Conservation (phyloP, 148 eudicot genomes). For the Silene uniflora region DNA sequence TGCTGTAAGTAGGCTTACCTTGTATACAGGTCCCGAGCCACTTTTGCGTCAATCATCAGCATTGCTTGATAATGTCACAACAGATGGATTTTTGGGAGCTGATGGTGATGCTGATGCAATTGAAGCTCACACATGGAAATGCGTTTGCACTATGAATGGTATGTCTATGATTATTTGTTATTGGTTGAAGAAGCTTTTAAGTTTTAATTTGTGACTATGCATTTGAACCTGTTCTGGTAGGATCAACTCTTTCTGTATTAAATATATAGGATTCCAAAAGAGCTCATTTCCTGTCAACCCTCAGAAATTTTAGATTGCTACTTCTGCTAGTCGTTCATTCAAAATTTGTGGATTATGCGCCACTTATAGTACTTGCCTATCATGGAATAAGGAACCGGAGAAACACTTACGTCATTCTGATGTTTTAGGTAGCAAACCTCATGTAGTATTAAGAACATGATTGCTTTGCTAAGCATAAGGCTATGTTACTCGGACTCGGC, state of each 20-base stretch:
- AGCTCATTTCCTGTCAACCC: neutral
- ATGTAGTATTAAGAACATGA: no score
- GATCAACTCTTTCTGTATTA: neutral
- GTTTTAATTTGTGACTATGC: neutral
- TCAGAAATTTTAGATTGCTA: neutral
- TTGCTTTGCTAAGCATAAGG: no score
- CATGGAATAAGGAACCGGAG: neutral
- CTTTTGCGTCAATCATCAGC: slow-evolving; percentile 67
- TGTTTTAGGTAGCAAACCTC: no score
- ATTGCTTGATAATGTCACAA: slow-evolving; percentile 34
- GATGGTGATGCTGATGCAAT: slow-evolving; percentile 77
- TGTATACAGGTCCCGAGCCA: slow-evolving; percentile 55
- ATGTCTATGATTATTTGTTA: slow-evolving; percentile 7
- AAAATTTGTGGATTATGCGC: neutral
- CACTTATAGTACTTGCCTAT: neutral
- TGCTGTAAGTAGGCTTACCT: slow-evolving; percentile 3
- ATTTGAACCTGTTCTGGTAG: neutral
- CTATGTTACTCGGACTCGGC: no score
- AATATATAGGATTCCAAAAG: neutral
- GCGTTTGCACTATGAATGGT: slow-evolving; percentile 80
- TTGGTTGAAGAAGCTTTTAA: neutral
- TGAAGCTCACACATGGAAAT: slow-evolving; percentile 89
- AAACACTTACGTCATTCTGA: no score
- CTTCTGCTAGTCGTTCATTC: neutral
- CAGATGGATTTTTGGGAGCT: slow-evolving; percentile 50